Evolutionary conservation across 1,284 basidiomycete species (phyloP).

Genomic region (Apiotrichum gracile): DNA sequence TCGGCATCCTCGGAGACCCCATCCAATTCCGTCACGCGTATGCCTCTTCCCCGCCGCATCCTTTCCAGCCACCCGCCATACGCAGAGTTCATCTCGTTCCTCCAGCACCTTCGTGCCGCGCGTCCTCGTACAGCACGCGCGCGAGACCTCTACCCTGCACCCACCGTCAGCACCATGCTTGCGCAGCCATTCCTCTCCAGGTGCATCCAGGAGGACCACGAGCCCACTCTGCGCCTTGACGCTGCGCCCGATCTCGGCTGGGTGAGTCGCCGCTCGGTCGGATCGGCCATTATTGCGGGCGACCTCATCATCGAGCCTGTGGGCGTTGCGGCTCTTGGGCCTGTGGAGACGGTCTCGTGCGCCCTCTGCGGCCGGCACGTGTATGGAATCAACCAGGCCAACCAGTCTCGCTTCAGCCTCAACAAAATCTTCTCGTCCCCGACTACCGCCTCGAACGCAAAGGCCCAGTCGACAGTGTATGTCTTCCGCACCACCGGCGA

Average conservation of each 20-base stretch:
- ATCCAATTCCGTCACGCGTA: neutral
- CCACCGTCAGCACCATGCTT: slow-evolving; percentile 63
- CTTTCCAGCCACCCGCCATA: slow-evolving; percentile 70
- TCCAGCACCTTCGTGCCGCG: slow-evolving; percentile 70
- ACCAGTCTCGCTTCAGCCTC: slow-evolving; percentile 45
- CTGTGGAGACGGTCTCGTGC: slow-evolving; percentile 49
- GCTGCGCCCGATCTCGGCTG: slow-evolving; percentile 90
- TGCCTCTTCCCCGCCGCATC: slow-evolving; percentile 45
- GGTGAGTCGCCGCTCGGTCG: slow-evolving; percentile 80
- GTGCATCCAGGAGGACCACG: slow-evolving; percentile 80
- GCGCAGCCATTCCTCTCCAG: slow-evolving; percentile 79
- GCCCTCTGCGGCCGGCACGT: slow-evolving; percentile 64
- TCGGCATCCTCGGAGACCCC: slow-evolving; percentile 10
- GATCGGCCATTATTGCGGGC: slow-evolving; percentile 77
- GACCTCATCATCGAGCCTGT: slow-evolving; percentile 87
- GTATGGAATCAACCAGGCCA: slow-evolving; percentile 15
- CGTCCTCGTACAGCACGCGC: slow-evolving; percentile 49
- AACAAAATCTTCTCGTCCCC: slow-evolving; percentile 41
- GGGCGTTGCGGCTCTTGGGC: slow-evolving; percentile 24
- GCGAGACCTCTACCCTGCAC: slow-evolving; percentile 48
- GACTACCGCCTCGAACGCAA: slow-evolving; percentile 11
- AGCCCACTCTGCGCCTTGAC: slow-evolving; percentile 86
- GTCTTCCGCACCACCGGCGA: slow-evolving; percentile 45
- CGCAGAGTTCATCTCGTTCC: slow-evolving; percentile 75
- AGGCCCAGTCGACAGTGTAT: slow-evolving; percentile 31